Evolutionary conservation across 2,329 filamentous ascomycete species (phyloP), one percentile per base, ranked within the genome.

Genomic region (Colletotrichum lupini): DNA sequence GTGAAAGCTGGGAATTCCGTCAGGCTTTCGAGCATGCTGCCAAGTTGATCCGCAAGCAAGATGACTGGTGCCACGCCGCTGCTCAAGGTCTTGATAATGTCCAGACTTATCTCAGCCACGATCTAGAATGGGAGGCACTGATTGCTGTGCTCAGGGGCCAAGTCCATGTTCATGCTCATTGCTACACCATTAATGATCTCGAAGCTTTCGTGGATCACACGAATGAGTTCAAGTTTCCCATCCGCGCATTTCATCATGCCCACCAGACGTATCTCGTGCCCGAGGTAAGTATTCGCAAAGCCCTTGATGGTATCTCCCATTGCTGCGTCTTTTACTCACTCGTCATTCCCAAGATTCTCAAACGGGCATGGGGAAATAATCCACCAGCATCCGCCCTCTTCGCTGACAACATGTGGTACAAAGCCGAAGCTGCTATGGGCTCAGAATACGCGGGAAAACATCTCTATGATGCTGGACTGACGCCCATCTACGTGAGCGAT

Each of bases 391-490:
- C 85, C 19, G 92, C 89, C n/a, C 83, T 93, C 9, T 94, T 94
- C 77, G 91, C 92, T 5, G 91, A 93, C 77, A 92, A 91, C 78
- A 93, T 93, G 89, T 92, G 89, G 80, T 94, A 93, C 85, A 93
- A 94, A 81, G 85, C 88, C 2, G 92, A 94, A 81, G 84, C 91
- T 0, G 92, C 92, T 74, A 83, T 89, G 5, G 92, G 87, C 1
- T 92, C 90, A 6, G 90, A 93, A 78, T 89, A 89, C 73, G 91
- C 92, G 1, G 92, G 91, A 26, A 93, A 92, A 77, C 85, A 90
- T 4, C 85, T 94, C 0, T 90, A 90, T 75, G 91, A 93, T 22
- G 86, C 88, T 68, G 91, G 89, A 24, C 84, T 94, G 32, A 92
- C 90, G 0, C 87, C 91, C 2, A 88, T 92, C 35, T 93, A 92